A percentile compares a stretch with the other conserved stretches of the same genome.
Evolutionary conservation across 257 asterid genomes (phyloP).

Genomic region (Solanum dulcamara): DNA sequence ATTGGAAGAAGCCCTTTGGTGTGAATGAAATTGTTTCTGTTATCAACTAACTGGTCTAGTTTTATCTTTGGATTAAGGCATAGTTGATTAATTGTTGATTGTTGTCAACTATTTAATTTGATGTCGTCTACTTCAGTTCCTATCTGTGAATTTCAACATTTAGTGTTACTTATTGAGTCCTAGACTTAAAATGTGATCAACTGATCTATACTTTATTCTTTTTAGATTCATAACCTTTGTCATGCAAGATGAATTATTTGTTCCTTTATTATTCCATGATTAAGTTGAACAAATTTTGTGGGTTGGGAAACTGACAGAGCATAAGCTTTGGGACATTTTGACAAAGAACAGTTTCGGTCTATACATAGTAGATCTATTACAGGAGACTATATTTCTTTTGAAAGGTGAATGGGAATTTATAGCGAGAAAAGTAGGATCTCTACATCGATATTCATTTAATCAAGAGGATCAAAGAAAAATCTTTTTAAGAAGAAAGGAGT

Average conservation of each 20-base stretch:
- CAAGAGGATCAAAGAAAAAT: background rate
- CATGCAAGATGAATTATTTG: background rate
- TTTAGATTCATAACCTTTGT: background rate
- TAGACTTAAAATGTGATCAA: background rate
- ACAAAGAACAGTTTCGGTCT: background rate
- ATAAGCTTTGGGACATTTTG: background rate
- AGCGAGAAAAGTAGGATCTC: background rate
- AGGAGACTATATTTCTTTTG: background rate
- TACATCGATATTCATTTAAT: background rate
- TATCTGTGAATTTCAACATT: background rate
- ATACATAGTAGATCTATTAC: background rate
- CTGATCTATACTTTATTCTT: background rate
- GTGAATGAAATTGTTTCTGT: background rate
- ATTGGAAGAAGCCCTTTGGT: background rate
- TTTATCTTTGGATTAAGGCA: background rate
- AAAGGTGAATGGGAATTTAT: background rate
- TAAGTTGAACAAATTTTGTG: background rate
- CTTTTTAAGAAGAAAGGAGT: background rate
- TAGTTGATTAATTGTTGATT: background rate
- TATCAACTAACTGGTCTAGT: background rate
- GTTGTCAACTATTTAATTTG: background rate
- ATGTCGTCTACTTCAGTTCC: background rate
- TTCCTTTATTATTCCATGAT: background rate
- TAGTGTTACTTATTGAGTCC: background rate
- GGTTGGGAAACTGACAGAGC: background rate